Evolutionary conservation across 441 rosid genomes (phyloP), one percentile per base, ranked within the genome.

Genomic region (Capsella rubella): DNA sequence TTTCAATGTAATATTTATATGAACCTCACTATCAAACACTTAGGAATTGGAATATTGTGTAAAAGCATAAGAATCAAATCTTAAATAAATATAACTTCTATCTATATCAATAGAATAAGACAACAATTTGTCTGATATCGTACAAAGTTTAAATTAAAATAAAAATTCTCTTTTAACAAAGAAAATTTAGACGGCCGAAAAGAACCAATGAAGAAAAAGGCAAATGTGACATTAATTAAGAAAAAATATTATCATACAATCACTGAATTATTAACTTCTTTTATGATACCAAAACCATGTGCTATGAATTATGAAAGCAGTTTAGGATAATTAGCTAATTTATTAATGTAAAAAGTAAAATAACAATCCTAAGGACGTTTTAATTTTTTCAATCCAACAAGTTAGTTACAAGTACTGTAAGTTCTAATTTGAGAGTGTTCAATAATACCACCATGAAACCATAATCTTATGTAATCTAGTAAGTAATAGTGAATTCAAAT

Each of bases 251-350:
- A 34, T 49, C 9, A 70, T n/a, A 29, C 47, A 39, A 32, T 64
- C 43, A 54, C 46, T 31, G 47, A 56, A 29, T 42, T 42, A 6
- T 42, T 29, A 27, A 40, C 39, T 49, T 52, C 18, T n/a, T 12
- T 31, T 39, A 13, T 39, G 27, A 40, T 16, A 27, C 68, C 73
- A 67, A 59, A 74, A 67, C 73, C 42, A 67, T 67, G 68, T 67
- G 55, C 62, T 31, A n/a, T 21, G 42, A 42, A 67, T 55, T 31
- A n/a, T 31, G 43, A 42, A 67, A 56, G 66, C 60, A 28, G 72
- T 57, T 67, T 39, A 51, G 73, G 39, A 39, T 66, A 39, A 50
- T 50, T 74, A 58, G 62, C 53, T 15, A 15, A 28, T 45, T n/a
- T 2, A 18, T 18, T 1, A 39, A 1, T 35, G 3, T 2, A 2